A percentile compares a stretch with the other conserved stretches of the same genome.
These are phyloP conservation scores for Xylaria grammica DNA, from an alignment of 495 filamentous ascomycete genomes.

Conservation along the genomic window DNA sequence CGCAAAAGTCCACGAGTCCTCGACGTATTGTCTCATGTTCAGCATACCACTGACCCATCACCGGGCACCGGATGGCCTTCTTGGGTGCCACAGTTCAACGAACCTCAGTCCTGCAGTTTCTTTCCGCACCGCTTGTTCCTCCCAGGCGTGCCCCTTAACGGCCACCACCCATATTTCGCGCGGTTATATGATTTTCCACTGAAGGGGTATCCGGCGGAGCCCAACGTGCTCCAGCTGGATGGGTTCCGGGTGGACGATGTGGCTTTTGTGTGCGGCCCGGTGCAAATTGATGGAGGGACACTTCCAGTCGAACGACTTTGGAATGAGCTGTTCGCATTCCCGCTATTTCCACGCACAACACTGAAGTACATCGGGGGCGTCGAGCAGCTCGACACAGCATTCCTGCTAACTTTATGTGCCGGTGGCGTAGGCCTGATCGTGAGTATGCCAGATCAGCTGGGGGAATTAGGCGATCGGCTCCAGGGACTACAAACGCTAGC, in stretches of 20 bases:
- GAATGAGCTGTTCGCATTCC: constrained; percentile 18
- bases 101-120: constrained; percentile 19
- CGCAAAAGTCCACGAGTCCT: constrained; percentile 12
- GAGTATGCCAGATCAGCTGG: constrained; percentile 10
- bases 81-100: constrained; percentile 22
- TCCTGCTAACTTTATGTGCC: constrained; percentile 3
- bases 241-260: constrained; percentile 21
- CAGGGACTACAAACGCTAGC: neutral
- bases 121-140: constrained; percentile 18
- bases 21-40: constrained; percentile 25
- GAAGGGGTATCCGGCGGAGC: constrained; percentile 5
- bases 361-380: constrained; percentile 1
- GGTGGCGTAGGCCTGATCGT: constrained; percentile 1
- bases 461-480: constrained; percentile 3
- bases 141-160: constrained; percentile 9
- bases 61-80: constrained; percentile 13
- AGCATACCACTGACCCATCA: constrained; percentile 20
- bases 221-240: constrained; percentile 12
- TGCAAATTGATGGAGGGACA: neutral
- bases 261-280: neutral
- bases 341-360: constrained; percentile 17
- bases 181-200: constrained; percentile 14
- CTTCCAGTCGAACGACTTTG: constrained; percentile 19
- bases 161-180: constrained; percentile 8
- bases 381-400: constrained; percentile 5